phyloP scores from a whole-genome alignment of 1,139 yeast genomes.

The Insectozyma bohioensis region DNA sequence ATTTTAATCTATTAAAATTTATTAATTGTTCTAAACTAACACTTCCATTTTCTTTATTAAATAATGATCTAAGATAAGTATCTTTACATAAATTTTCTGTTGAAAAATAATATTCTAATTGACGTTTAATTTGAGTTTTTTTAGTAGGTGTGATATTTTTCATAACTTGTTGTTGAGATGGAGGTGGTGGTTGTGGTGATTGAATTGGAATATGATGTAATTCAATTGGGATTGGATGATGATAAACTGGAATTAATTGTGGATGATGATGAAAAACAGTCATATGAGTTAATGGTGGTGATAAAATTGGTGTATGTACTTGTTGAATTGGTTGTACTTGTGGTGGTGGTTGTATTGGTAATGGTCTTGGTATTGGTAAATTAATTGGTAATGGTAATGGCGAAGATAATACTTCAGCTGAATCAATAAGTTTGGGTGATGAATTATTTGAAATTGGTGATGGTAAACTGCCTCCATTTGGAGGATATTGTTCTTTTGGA shows the following conservation, averaged over 20 bases:
- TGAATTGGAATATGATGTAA: background rate
- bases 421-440: background rate
- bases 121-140: conserved; percentile 16
- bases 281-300: conserved; percentile 1
- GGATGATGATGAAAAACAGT: background rate
- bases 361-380: conserved; percentile 1
- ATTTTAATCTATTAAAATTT: conserved; percentile 20
- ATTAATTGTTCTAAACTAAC: conserved; percentile 18
- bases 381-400: background rate
- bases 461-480: background rate
- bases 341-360: background rate
- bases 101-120: conserved; percentile 27
- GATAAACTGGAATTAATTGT: background rate
- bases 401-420: background rate
- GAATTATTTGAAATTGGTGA: conserved; percentile 1
- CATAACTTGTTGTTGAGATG: background rate
- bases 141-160: conserved; percentile 2
- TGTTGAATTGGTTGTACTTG: background rate
- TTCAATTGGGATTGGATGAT: background rate
- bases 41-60: conserved; percentile 20
- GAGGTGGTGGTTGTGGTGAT: background rate
- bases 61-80: conserved; percentile 21
- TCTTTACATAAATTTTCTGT: conserved; percentile 27
- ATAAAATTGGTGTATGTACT: background rate
- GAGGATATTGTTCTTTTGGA: background rate